These are phyloP conservation scores for Xylariaceae sp. DNA, from an alignment of 2,329 filamentous ascomycete species.

Conservation along the genomic window DNA sequence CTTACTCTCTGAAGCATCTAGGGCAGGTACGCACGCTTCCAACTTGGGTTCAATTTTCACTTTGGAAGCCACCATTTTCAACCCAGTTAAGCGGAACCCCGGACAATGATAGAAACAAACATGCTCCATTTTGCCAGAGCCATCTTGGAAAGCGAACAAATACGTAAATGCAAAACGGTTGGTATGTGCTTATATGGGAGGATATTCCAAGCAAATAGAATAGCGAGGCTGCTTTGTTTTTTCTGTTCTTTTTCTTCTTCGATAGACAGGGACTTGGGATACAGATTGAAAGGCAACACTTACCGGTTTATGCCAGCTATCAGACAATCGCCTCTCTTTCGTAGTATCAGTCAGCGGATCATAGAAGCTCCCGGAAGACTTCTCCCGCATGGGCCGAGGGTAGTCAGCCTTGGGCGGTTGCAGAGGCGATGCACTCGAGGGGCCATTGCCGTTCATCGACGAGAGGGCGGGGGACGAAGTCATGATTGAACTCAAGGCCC, in stretches of 20 bases:
- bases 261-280: constrained; percentile 3
- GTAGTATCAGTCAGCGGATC: constrained; percentile 41
- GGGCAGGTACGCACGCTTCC: constrained; percentile 5
- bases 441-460: constrained; percentile 27
- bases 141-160: neutral
- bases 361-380: constrained; percentile 39
- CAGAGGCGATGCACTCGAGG: constrained; percentile 31
- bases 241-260: too few species aligned
- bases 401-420: constrained; percentile 32
- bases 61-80: neutral
- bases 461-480: constrained; percentile 27
- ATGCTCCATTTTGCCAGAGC: too few species aligned
- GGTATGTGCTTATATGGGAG: too few species aligned
- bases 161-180: constrained; percentile 8
- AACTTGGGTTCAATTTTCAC: too few species aligned
- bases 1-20: constrained; percentile 7
- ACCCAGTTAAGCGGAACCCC: too few species aligned
- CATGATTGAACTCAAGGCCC: constrained; percentile 30
- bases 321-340: constrained; percentile 34
- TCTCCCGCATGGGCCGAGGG: constrained; percentile 33
- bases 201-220: too few species aligned
- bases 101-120: too few species aligned
- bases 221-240: too few species aligned
- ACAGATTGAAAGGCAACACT: constrained; percentile 11
- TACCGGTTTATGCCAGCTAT: constrained; percentile 32